Conservation (phyloP, 768 basidiomycete genomes). For the Mycena venus region DNA sequence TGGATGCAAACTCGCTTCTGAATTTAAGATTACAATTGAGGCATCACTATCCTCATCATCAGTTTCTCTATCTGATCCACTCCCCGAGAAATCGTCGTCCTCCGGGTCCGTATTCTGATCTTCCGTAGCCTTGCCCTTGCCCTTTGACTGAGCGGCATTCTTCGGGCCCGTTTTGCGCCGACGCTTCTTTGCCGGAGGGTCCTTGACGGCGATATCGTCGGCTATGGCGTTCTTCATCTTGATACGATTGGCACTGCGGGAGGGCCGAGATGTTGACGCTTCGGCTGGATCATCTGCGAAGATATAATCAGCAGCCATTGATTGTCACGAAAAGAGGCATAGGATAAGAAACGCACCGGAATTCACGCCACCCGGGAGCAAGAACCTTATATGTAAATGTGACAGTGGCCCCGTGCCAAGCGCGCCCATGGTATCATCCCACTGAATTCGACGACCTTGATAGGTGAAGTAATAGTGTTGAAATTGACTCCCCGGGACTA, state of each 20-base stretch:
- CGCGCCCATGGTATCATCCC: background rate
- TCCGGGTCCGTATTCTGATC: background rate
- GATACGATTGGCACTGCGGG: background rate
- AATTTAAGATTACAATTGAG: no score
- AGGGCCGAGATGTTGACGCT: background rate
- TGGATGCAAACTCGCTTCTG: no score
- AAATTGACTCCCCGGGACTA: no score
- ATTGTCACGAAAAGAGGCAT: no score
- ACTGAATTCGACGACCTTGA: no score
- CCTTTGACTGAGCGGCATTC: no score
- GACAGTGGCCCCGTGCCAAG: background rate
- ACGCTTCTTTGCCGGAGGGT: background rate
- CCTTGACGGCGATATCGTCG: background rate
- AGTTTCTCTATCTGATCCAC: background rate
- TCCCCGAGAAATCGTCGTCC: background rate
- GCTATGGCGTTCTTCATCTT: background rate
- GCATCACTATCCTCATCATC: no score
- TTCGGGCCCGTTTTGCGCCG: background rate
- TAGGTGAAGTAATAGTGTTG: no score
- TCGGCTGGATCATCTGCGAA: background rate
- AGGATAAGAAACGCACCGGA: background rate
- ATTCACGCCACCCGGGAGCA: background rate
- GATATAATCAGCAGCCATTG: no score
- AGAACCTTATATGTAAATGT: background rate
- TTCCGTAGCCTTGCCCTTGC: no score